Evolutionary conservation across 139 green algal species (phyloP), one percentile per base, ranked within the genome.

Genomic region (Chlamydomonas sp.): DNA sequence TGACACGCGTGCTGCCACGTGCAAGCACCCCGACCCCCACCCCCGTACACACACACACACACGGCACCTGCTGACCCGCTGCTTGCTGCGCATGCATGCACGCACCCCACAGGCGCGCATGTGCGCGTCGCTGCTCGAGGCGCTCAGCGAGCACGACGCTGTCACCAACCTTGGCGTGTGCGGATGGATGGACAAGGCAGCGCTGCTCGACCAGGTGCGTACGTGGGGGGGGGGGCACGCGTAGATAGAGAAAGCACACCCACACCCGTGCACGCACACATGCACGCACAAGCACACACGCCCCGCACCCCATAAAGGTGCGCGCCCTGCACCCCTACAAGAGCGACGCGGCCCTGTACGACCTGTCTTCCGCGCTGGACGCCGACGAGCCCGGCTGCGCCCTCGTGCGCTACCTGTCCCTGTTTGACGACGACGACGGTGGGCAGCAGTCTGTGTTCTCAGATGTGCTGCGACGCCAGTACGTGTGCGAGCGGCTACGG

Each of bases 381-480:
- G 59, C 59, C 5, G 20, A 66, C 8, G 59, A 66, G 59, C 59
- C 10, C 5, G 26, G 10, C 5, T n/a, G n/a, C n/a, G 59, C 31
- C n/a, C 20, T 37, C 5, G 59, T 66, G 31, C 39, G 43, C 31
- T 66, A 66, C 59, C 43, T 16, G 13, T 54, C 13, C 43, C 43
- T 54, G 43, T 16, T 54, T 54, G 13, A 64, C 24, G 54, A 64
- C 26, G 54, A 20, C 6, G 16, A 22, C 34, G 54, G 8, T 20
- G 34, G 24, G n/a, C n/a, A n/a, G n/a, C n/a, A n/a, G n/a, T n/a
- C n/a, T 20, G 54, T 22, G 24, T 20, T 64, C 10, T 20, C 30
- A 10, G 16, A 64, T 30, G 26, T 64, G 54, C 59, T 66, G 31
- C 59, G 59, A 5, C 8, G 8, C 16, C 59, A 66, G 59, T 33